Percentiles rank a stretch among this genome's conserved stretches.
Evolutionary conservation across 306 rosid genomes (phyloP).

Genomic region (Cucurbita pepo): DNA sequence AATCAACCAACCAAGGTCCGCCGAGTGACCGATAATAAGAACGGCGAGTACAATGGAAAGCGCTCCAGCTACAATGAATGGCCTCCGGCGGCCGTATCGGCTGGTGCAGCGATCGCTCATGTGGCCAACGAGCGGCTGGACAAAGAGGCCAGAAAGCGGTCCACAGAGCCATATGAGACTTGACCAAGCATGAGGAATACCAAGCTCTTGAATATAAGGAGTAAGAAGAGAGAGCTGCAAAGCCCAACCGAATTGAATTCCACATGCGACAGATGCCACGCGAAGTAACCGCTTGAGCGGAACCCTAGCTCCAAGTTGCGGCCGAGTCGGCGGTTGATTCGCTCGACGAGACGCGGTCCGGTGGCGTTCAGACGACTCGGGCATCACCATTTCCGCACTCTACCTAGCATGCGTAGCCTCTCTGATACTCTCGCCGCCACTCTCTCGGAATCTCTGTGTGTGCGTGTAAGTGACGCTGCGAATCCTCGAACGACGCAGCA

Average conservation of each 20-base stretch:
- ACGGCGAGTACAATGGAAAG: conserved; percentile 32
- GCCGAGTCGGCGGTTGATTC: conserved; percentile 17
- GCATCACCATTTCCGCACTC: conserved; percentile 21
- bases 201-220: conserved; percentile 91
- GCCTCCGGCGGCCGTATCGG: conserved; percentile 79
- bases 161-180: conserved; percentile 89
- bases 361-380: conserved; percentile 29
- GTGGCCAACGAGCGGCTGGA: conserved; percentile 83
- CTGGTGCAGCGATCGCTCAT: conserved; percentile 65
- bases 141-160: conserved; percentile 66
- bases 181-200: conserved; percentile 88
- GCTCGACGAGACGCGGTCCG: conserved; percentile 22
- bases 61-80: conserved; percentile 62
- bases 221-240: conserved; percentile 76
- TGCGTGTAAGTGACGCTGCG: not conserved
- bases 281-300: conserved; percentile 38
- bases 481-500: not conserved
- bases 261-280: conserved; percentile 74
- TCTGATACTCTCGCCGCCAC: not conserved
- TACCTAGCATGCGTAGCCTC: not conserved
- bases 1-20: conserved; percentile 65
- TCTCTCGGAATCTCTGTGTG: not conserved
- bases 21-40: conserved; percentile 57
- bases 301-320: conserved; percentile 16
- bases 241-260: conserved; percentile 98